Percentiles rank a stretch among this genome's conserved stretches.
Evolutionary conservation across 176 grass and related monocot species (phyloP).

Genomic region (barley (Hordeum vulgare)): MorexV3_pseudomolecules_assembly NC_058520.1:510347654-510348153

Average conservation of each 20-base stretch:
- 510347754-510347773: background rate
- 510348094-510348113: background rate
- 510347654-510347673: constrained; percentile 79
- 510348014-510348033: too few relatives aligned
- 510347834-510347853: background rate
- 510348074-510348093: background rate
- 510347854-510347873: background rate
- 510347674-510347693: constrained; percentile 87
- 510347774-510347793: background rate
- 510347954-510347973: background rate
- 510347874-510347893: background rate
- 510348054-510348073: too few relatives aligned
- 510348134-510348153: background rate
- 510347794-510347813: background rate
- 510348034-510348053: too few relatives aligned
- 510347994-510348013: too few relatives aligned
- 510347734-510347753: background rate
- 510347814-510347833: background rate
- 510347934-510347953: background rate
- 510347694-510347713: constrained; percentile 99
- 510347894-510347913: background rate
- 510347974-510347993: too few relatives aligned
- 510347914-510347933: background rate
- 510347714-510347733: constrained; percentile 55
- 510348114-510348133: background rate